Evolutionary conservation across 768 basidiomycete species (phyloP).

Genomic region (Thelephora ganbajun): DNA sequence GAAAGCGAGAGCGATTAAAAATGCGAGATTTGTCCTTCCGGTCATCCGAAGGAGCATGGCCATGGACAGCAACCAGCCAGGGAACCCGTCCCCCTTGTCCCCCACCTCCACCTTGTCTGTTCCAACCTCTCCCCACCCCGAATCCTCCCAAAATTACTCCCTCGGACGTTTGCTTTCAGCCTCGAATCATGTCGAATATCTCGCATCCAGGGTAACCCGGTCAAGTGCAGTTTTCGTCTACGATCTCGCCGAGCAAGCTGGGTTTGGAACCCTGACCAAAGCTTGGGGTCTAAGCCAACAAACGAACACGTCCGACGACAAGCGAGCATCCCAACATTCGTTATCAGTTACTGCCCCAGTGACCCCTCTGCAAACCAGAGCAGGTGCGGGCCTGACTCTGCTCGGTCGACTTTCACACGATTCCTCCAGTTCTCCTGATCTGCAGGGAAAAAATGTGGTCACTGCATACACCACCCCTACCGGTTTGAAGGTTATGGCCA

Average conservation of each 20-base stretch:
- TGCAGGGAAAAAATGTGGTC: conserved; percentile 40
- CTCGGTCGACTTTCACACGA: conserved; percentile 72
- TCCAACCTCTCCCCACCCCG: conserved; percentile 18
- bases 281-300: conserved; percentile 29
- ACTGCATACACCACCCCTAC: conserved; percentile 73
- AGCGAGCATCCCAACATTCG: conserved; percentile 6
- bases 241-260: conserved; percentile 74
- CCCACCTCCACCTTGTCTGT: conserved; percentile 21
- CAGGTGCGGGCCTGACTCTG: conserved; percentile 72
- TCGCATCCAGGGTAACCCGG: conserved; percentile 38
- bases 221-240: conserved; percentile 69
- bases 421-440: conserved; percentile 43
- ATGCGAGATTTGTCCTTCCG: neutral
- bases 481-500: conserved; percentile 76
- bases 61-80: conserved; percentile 10
- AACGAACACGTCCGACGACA: conserved; percentile 14
- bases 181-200: conserved; percentile 52
- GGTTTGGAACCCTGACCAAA: conserved; percentile 63
- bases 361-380: conserved; percentile 63
- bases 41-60: conserved; percentile 10
- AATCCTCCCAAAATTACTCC: conserved; percentile 7
- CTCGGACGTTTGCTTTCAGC: conserved; percentile 25
- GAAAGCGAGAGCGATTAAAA: neutral
- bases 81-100: conserved; percentile 16
- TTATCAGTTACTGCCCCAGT: conserved; percentile 29